Conservation (phyloP, 441 rosid genomes). For the Rhodomyrtus psidioides region DNA sequence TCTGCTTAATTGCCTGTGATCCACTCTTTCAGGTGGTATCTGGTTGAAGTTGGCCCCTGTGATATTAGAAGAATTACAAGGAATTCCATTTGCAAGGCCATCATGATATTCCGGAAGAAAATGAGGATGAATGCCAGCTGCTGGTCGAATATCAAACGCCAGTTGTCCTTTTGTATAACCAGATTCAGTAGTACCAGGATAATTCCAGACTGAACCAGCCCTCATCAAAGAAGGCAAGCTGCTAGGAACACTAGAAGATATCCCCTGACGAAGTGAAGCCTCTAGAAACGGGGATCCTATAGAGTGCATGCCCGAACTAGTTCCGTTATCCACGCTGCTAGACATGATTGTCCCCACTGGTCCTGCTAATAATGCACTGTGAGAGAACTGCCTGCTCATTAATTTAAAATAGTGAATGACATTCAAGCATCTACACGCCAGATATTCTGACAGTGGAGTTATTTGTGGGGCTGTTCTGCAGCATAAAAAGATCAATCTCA, state of each 20-base stretch:
- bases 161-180: conserved; percentile 25
- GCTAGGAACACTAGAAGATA: conserved; percentile 43
- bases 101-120: conserved; percentile 49
- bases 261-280: conserved; percentile 30
- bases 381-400: no score
- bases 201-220: conserved; percentile 25
- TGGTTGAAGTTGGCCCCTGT: no score
- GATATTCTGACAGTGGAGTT: no score
- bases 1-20: no score
- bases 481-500: no score
- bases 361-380: no score
- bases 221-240: conserved; percentile 36
- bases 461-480: no score
- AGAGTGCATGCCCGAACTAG: conserved; percentile 22
- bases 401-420: no score
- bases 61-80: conserved; percentile 25
- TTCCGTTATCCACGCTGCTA: conserved; percentile 22
- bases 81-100: conserved; percentile 27
- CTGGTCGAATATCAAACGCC: conserved; percentile 21
- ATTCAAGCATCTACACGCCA: no score
- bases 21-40: no score
- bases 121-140: conserved; percentile 29
- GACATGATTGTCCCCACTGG: no score
- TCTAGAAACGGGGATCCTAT: conserved; percentile 22
- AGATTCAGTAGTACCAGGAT: conserved; percentile 25